Base-by-base conservation (phyloP, 2,329 filamentous ascomycete species). In the Xylariaceae sp. region DNA sequence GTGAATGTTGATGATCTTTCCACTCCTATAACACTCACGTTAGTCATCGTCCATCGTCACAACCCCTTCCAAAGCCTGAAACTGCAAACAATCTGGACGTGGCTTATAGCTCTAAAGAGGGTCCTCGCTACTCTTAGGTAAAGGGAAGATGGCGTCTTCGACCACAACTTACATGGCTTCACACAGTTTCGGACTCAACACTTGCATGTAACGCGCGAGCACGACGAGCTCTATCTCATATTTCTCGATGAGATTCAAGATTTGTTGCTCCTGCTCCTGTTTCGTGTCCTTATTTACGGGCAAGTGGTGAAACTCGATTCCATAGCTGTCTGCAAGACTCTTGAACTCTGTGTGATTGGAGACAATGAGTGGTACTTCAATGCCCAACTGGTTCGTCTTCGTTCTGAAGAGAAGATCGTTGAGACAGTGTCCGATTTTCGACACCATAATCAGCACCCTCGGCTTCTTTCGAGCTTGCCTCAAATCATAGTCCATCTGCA, bases 1-100 rank as follows among this genome's bases (percentile, higher is more conserved):
- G 73, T 94, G 89, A 70, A 94, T 92, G 73, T 94, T 94, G 85
- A 94, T 92, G 72, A 94, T 94, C 66, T 83, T 84, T 51, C 89
- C 89, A 44, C 83, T 86, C 22, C 22, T 27, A 27, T 5, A 27
- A 27, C 4, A 27, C 22, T 27, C 22, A 7, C 22, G 22, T 27
- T 27, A 27, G 22, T 27, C 22, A 27, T 27, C 22, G 22, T 7
- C 22, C 22, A 27, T 27, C 22, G 22, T 5, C 22, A 27, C 4
- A 27, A 27, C 4, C 22, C 22, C 22, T n/a, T 27, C 22, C 22
- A 27, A 27, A 27, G 22, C 22, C 22, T 27, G 22, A 27, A 27
- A 27, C 4, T 27, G 22, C 22, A 27, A 7, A n/a, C n/a, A n/a
- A n/a, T n/a, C n/a, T n/a, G n/a, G n/a, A n/a, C n/a, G n/a, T n/a